Base-by-base conservation (phyloP, 2,329 filamentous ascomycete species). In the Colletotrichum siamense region DNA sequence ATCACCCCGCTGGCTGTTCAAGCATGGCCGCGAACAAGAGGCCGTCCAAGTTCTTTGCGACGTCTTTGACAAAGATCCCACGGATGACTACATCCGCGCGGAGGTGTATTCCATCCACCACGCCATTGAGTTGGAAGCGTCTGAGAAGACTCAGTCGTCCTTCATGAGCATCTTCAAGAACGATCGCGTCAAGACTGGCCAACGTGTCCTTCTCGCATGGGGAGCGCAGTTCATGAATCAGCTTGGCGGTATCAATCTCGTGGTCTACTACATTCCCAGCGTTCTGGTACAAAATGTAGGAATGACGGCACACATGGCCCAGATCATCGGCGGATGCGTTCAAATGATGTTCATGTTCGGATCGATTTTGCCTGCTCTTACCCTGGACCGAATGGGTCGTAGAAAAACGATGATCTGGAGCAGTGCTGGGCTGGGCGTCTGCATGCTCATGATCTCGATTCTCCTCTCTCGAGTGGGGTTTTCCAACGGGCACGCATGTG, bases 181-280 rank as follows among this genome's bases (percentile, higher is more conserved):
- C 10, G 88, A 87, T 76, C 83, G 83, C 61, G 80, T 87, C 13
- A 83, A 85, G 79, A 89, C 85, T 6, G 82, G 88, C 0, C 79
- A 84, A 34, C 82, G 88, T 3, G 86, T 90, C 18, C 77, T 89
- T 3, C 82, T 91, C 6, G 88, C 88, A 0, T 89, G 84, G 78
- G 84, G 85, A n/a, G 84, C 86, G 68, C 86, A 88, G 69, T 86
- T 88, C 69, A 88, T 89, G 85, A 88, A 91, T 66, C 89, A 91
- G 74, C 83, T 87, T 65, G 84, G 84, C 6, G 88, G 88, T 0
- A 88, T 89, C 73, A 89, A 89, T 80, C 63, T 87, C 0, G 83
- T 87, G 0, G 85, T 89, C 55, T 83, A 87, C 63, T 84, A 82
- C 6, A 81, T 84, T 3, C 79, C 81, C 1, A 80, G 52, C 13